Base-by-base conservation (phyloP, 768 basidiomycete species). In the Suillus variegatus region DNA sequence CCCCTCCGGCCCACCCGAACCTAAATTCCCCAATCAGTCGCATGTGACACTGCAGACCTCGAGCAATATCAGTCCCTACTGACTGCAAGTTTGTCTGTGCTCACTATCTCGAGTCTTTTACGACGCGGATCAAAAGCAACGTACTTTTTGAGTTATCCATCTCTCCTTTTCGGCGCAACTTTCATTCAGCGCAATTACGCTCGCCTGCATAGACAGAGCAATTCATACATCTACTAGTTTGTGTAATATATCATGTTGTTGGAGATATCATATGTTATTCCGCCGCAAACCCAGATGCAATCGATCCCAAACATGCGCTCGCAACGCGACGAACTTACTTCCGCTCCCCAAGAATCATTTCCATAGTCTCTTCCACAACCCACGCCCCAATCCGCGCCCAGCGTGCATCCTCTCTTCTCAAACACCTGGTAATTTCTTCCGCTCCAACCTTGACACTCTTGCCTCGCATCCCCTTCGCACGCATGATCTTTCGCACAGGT, bases 141-240 rank as follows among this genome's bases (percentile, higher is more conserved):
- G 71, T 90, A 4, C 84, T 98, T 0, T 92, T 91, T 4, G 91
- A 95, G 89, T 84, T 20, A 5, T 63, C 43, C 44, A 56, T 66
- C 36, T 49, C 57, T 25, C 13, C 58, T 38, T 52, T 10, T 61
- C 18, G 40, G 43, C 62, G 92, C 86, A 0, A 81, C 89, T 41
- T 97, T 96, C 71, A 86, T 98, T 18, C 94, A 98, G 71, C 96
- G 95, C 1, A 88, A 86, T 64, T 94, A 96, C 70, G 91, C 95
- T 3, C 87, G 88, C 22, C 18, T 32, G 28, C 9, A 32, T 10
- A 10, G 9, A 64, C 71, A 77, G n/a, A n/a, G 60, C 10, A 60
- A 41, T 58, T 28, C 6, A 58, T 58, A 41, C 14, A 18, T 25
- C 18, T 5, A 58, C 57, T 40, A 40, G 22, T 13, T 25, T 51